Evolutionary conservation across 1,139 yeast genomes (phyloP), one percentile per base, ranked within the genome.

Genomic region (Protomyces lactucae-debilis): DNA sequence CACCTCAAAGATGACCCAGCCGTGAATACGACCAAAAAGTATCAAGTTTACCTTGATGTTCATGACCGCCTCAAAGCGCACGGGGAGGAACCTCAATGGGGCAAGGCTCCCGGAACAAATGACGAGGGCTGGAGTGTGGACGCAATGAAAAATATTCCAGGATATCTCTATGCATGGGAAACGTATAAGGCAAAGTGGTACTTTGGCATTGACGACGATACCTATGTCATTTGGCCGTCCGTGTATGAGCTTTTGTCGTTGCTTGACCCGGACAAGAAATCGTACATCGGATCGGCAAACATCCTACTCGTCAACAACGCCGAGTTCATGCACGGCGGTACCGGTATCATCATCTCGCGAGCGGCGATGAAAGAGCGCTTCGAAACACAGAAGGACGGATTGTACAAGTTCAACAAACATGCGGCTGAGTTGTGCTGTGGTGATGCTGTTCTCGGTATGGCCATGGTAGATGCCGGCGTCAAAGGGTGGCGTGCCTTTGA

Each of bases 251-350:
- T 72, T 68, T 70, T 76, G 36, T 35, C 60, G 14, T 63, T 67
- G 37, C 59, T 72, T 23, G 70, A 75, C 61, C 71, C 72, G 37
- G 61, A 63, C n/a, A 64, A 71, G 55, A 69, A 72, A 25, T 65
- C 70, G 36, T 75, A 75, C 67, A 61, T 75, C 57, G 78, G 78
- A 3, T 37, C 59, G 12, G 53, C 64, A 12, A 18, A 57, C n/a
- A 32, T 37, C 37, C n/a, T 54, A 35, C 45, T 54, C 3, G 59
- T 46, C 39, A 53, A 52, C 16, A 36, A 36, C 10, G 51, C 36
- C n/a, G 35, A 54, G 39, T 77, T 76, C 69, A 78, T 77, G 4
- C 77, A 76, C 64, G 79, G 79, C 14, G 79, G 79, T 2, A 72
- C 77, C 3, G 78, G 77, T 3, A 76, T 76, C 6, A 73, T 76